phyloP scores from a whole-genome alignment of 2,329 filamentous ascomycete genomes.

The Alternaria brassicae region DNA sequence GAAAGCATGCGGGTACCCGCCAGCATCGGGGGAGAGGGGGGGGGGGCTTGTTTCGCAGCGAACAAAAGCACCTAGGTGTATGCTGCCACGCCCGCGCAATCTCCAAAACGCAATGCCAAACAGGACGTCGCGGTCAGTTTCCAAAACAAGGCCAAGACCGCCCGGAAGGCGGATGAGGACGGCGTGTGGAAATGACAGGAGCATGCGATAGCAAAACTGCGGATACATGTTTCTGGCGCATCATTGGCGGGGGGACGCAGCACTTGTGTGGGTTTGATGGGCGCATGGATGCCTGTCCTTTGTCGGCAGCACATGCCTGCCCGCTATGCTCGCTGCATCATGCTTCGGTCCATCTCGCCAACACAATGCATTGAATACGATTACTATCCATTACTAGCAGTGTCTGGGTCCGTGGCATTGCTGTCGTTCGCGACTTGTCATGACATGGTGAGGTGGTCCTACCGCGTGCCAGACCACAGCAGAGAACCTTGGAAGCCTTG shows the following conservation, averaged over 20 bases:
- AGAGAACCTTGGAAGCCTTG: slow-evolving; percentile 18
- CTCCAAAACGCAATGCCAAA: slow-evolving; percentile 32
- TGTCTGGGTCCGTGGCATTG: slow-evolving; percentile 22
- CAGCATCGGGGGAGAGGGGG: no score
- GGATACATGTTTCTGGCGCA: slow-evolving; percentile 39
- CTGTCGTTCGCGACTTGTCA: slow-evolving; percentile 26
- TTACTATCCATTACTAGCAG: slow-evolving; percentile 17
- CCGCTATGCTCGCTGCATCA: slow-evolving; percentile 21
- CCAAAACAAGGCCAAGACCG: slow-evolving; percentile 45
- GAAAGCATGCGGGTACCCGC: slow-evolving; percentile 47
- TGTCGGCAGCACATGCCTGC: slow-evolving; percentile 39
- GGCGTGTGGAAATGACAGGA: slow-evolving; percentile 47
- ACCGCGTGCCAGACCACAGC: slow-evolving; percentile 27
- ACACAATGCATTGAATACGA: slow-evolving; percentile 23
- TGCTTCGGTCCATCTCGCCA: slow-evolving; percentile 14
- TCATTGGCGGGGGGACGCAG: slow-evolving; percentile 34
- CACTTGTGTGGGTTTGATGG: slow-evolving; percentile 45
- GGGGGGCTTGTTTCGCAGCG: slow-evolving; percentile 47
- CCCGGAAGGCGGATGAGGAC: slow-evolving; percentile 30
- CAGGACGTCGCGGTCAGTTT: slow-evolving; percentile 32
- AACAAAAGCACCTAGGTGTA: slow-evolving; percentile 26
- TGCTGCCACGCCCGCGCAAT: no score
- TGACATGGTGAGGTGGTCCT: slow-evolving; percentile 25
- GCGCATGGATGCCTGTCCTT: slow-evolving; percentile 40
- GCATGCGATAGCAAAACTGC: slow-evolving; percentile 35